Evolutionary conservation across 1,284 basidiomycete species (phyloP), one percentile per base, ranked within the genome.

Genomic region (Puccinia novopanici): DNA sequence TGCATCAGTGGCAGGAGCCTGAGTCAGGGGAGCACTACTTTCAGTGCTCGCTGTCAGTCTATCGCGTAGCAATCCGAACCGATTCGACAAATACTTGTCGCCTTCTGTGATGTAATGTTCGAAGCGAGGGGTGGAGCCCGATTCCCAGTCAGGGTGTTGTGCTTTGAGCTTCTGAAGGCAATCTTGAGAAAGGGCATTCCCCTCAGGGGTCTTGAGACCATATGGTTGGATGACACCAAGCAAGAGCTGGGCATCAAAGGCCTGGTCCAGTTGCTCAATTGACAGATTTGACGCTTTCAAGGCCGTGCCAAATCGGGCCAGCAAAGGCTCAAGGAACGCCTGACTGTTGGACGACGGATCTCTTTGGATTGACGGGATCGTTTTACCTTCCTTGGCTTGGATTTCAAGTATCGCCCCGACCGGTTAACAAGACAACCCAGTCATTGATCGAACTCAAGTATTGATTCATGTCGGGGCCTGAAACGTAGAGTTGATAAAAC

Each of bases 71-170:
- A 59, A 37, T 40, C 76, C 65, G 55, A 78, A 78, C 54, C 76
- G 76, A 71, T 78, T 78, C 5, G 76, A 52, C 24, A 71, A 24
- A 59, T 78, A 71, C 15, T 70, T 68, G 27, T 55, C 54, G 19
- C 65, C 76, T 45, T 80, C 68, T 72, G 72, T n/a, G 42, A 61
- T 63, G 24, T 73, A 80, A 72, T 73, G 68, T 24, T 73, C 30
- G 13, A 80, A 59, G 13, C 77, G 67, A 30, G 54, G 30, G 9
- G 67, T 55, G n/a, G 50, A 24, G 17, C 52, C 42, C 12, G n/a
- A 37, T 30, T 70, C 37, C 50, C 30, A 54, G 52, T 48, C 22
- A 19, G 30, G 48, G 17, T 45, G n/a, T 30, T 34, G 17, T 34
- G 48, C 15, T 42, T 61, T 30, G 22, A 80, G 52, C 57, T 80